Base-by-base conservation (phyloP, 345 rosid species). In the Salix koriyanagi region DNA sequence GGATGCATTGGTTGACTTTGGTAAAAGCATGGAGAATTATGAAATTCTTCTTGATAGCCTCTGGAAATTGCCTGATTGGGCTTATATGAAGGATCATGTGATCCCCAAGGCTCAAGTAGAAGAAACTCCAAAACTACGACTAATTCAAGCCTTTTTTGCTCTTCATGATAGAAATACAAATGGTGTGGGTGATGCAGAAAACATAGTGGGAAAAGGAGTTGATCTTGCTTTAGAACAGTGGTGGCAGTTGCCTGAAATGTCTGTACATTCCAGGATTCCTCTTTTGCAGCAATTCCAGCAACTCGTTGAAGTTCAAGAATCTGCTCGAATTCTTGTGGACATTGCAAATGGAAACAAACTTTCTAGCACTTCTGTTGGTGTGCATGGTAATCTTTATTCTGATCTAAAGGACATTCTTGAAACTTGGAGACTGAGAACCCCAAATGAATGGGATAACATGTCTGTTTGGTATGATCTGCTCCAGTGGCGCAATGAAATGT, bases 171-270 rank as follows among this genome's bases (percentile, higher is more conserved):
- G 83, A 83, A 92, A 85, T 80, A 75, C 89, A 62, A 91, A 83
- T 83, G 97, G 97, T 79, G 88, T 93, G 21, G 90, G 81, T n/a
- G 99, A 96, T 87, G 97, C 99, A 3, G 98, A 96, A 79, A 96
- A 85, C 78, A 91, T 89, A 75, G 92, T 92, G 30, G 94, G 89
- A 34, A 96, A 93, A 85, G 98, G 99, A 46, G 94, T 96, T 79
- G 98, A 96, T 84, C 98, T 92, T 86, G 97, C 98, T 61, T 83
- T 96, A 73, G 97, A 91, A 69, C 94, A 92, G 75, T 96, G 99
- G 98, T 96, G 99, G 97, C 99, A 92, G 87, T 87, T 96, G 88
- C 99, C 99, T 79, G 99, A 96, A 85, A 90, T 96, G 95, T 93
- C 95, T 58, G 94, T 91, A 80, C 99, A 92, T 83, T 89, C 98